phyloP scores from a whole-genome alignment of 257 asterid genomes.

The Fraxinus americana region DNA sequence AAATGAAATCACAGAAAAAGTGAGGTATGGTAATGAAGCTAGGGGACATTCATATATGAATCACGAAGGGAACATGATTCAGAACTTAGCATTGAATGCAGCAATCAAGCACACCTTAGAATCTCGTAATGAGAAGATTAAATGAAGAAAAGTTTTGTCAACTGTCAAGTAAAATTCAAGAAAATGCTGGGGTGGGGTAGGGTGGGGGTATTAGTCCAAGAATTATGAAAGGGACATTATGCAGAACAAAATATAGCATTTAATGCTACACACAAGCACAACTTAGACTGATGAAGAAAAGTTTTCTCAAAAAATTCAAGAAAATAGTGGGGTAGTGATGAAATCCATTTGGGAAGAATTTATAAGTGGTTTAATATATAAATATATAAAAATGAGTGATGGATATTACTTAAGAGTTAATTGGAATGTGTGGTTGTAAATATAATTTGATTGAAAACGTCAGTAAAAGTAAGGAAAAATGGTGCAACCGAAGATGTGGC shows the following conservation, averaged over 20 bases:
- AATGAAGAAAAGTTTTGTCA: background rate
- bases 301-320: slow-evolving; percentile 18
- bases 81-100: slow-evolving; percentile 49
- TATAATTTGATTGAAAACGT: slow-evolving; percentile 35
- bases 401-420: no score
- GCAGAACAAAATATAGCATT: slow-evolving; percentile 16
- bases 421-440: no score
- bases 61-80: slow-evolving; percentile 51
- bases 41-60: slow-evolving; percentile 19
- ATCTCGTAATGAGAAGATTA: background rate
- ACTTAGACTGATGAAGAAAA: background rate
- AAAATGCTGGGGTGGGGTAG: slow-evolving; percentile 11
- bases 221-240: no score
- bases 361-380: no score
- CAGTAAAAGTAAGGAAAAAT: slow-evolving; percentile 47
- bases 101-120: slow-evolving; percentile 30
- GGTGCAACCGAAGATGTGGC: background rate
- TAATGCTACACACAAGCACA: slow-evolving; percentile 42
- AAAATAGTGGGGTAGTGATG: background rate
- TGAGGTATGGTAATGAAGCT: slow-evolving; percentile 37
- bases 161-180: slow-evolving; percentile 18
- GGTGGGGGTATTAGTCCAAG: background rate
- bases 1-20: slow-evolving; percentile 42
- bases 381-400: no score
- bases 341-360: no score